phyloP scores from a whole-genome alignment of 1,139 yeast species.

The Suhomyces taliae region DNA sequence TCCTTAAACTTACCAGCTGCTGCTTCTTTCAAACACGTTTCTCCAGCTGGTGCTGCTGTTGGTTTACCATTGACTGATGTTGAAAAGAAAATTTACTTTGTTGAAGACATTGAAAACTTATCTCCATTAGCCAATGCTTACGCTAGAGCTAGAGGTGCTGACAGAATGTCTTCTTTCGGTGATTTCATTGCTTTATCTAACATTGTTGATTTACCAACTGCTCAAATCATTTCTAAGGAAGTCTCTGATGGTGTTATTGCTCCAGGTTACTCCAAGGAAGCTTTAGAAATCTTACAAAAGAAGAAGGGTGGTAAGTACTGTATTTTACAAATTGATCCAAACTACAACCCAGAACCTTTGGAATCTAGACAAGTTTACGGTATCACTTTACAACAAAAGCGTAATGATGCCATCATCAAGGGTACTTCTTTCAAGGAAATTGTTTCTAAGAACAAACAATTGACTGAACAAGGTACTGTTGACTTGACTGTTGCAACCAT shows the following conservation, averaged over 20 bases:
- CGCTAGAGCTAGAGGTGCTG: conserved; percentile 99
- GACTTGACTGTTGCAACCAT: conserved; percentile 96
- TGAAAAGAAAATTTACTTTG: conserved; percentile 95
- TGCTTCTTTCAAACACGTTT: conserved; percentile 97
- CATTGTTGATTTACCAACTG: conserved; percentile 94
- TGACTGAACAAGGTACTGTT: conserved; percentile 88
- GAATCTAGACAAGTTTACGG: conserved; percentile 98
- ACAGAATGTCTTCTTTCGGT: conserved; percentile 98
- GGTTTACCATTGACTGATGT: conserved; percentile 88
- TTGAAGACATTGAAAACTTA: conserved; percentile 88
- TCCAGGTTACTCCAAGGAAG: conserved; percentile 93
- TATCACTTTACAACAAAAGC: conserved; percentile 90
- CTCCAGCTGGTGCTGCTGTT: conserved; percentile 98
- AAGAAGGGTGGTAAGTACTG: conserved; percentile 98
- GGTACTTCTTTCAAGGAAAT: conserved; percentile 85
- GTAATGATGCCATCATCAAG: conserved; percentile 95
- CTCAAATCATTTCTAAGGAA: conserved; percentile 94
- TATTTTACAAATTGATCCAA: conserved; percentile 92
- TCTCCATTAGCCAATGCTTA: conserved; percentile 97
- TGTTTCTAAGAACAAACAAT: conserved; percentile 79
- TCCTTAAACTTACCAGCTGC: conserved; percentile 96
- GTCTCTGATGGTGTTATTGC: conserved; percentile 99
- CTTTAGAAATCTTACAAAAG: conserved; percentile 80
- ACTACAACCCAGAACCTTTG: conserved; percentile 74
- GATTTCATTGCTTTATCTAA: conserved; percentile 97